Percentiles rank a stretch among this genome's conserved stretches.
phyloP scores from a whole-genome alignment of 1,284 basidiomycete species.

The Apiotrichum akiyoshidainum region DNA sequence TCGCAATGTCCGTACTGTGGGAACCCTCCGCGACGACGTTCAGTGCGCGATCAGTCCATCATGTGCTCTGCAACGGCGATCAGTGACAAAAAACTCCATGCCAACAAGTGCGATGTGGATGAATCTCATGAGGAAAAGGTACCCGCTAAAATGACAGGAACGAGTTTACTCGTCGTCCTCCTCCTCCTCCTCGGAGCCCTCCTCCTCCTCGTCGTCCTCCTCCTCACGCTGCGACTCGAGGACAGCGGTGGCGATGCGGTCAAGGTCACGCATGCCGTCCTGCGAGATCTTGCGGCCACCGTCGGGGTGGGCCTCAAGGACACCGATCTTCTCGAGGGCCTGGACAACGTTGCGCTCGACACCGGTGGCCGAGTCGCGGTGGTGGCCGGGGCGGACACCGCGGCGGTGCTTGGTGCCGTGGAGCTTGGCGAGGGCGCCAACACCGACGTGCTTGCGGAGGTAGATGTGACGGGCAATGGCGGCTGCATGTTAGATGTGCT shows the following conservation, averaged over 20 bases:
- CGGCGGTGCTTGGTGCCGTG: conserved; percentile 95
- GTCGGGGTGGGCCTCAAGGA: conserved; percentile 88
- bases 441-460: conserved; percentile 97
- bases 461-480: conserved; percentile 99
- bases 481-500: conserved; percentile 56
- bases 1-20: too few relatives aligned
- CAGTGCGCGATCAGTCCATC: too few relatives aligned
- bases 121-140: conserved; percentile 23
- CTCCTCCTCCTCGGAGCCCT: conserved; percentile 64
- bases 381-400: conserved; percentile 92
- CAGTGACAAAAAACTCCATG: not conserved
- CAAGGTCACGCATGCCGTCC: conserved; percentile 91
- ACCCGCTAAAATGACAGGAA: conserved; percentile 16
- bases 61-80: not conserved
- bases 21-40: too few relatives aligned
- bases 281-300: conserved; percentile 95
- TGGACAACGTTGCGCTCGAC: conserved; percentile 92
- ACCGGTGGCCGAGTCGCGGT: conserved; percentile 78
- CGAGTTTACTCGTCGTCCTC: conserved; percentile 53
- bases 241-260: conserved; percentile 93
- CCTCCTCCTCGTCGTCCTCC: conserved; percentile 78
- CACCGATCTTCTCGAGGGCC: conserved; percentile 97
- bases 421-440: conserved; percentile 89
- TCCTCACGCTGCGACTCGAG: conserved; percentile 82
- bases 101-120: conserved; percentile 17